Evolutionary conservation across 768 basidiomycete genomes (phyloP), one percentile per base, ranked within the genome.

Genomic region (Trametes maxima): DNA sequence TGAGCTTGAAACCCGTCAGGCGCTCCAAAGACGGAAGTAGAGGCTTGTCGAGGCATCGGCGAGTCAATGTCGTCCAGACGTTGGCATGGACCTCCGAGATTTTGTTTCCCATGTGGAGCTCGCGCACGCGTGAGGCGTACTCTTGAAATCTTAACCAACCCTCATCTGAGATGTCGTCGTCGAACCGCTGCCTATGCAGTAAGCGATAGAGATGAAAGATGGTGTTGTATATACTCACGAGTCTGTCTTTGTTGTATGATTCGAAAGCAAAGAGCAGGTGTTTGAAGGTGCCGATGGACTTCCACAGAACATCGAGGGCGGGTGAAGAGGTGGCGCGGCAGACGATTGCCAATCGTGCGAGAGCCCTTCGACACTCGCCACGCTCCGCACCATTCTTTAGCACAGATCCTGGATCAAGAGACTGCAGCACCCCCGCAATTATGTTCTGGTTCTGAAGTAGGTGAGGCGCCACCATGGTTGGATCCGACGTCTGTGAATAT

Each of bases 71-170:
- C 8, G 21, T 47, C 56, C 56, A 57, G 2, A 46, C 33, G 5
- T 7, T 35, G 2, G 50, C 21, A 13, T 39, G 49, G 1, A 46
- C 21, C 7, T 13, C 2, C 1, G 19, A 6, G 28, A 19, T 14
- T 33, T 33, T 8, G 10, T 45, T 16, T 10, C 22, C 12, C n/a
- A 59, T 11, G 5, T 39, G 43, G n/a, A 59, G 22, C 10, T n/a
- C 43, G 6, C 50, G 58, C 50, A 59, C 50, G 51, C 58, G 43
- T 10, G 14, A 6, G 1, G 50, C 50, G 17, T 52, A 53, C 17
- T 16, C 25, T 17, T 53, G 35, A n/a, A 52, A 59, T 8, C 44
- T 33, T 24, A 35, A 11, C 58, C 58, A 59, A 11, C 52, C 42
- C 1, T 17, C 21, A 2, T 45, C 42, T 8, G 33, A 36, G 50